Evolutionary conservation across 257 asterid species (phyloP).

Genomic region (Nicotiana tabacum): DNA sequence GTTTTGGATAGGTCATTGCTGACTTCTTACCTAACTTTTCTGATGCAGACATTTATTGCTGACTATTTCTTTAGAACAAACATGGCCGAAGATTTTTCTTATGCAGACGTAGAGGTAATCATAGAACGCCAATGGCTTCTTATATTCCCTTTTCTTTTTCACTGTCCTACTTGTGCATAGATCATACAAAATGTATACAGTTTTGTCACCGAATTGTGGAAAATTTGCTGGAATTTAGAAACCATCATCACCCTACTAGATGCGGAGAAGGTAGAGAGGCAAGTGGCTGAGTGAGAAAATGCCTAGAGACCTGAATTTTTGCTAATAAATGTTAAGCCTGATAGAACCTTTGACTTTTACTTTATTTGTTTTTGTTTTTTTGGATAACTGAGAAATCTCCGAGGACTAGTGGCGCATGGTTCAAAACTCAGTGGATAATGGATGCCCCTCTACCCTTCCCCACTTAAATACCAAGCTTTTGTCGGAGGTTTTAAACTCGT

Average conservation of each 20-base stretch:
- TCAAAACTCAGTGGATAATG: not conserved
- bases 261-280: constrained; percentile 1
- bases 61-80: constrained; percentile 88
- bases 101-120: constrained; percentile 82
- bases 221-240: not conserved
- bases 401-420: not conserved
- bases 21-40: not conserved
- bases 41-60: constrained; percentile 74
- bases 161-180: constrained; percentile 2
- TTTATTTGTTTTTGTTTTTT: not conserved
- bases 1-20: not conserved
- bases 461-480: not conserved
- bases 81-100: constrained; percentile 65
- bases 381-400: not conserved
- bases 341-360: not conserved
- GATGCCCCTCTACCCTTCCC: not conserved
- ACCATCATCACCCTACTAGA: not conserved
- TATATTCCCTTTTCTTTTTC: not conserved
- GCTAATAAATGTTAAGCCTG: constrained; percentile 6
- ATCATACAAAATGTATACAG: not conserved
- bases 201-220: not conserved
- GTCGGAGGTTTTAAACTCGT: not conserved
- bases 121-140: not conserved
- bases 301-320: not conserved
- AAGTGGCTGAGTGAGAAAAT: not conserved